Evolutionary conservation across 1,284 basidiomycete species (phyloP).

Genomic region (Apiotrichum porosum): DNA sequence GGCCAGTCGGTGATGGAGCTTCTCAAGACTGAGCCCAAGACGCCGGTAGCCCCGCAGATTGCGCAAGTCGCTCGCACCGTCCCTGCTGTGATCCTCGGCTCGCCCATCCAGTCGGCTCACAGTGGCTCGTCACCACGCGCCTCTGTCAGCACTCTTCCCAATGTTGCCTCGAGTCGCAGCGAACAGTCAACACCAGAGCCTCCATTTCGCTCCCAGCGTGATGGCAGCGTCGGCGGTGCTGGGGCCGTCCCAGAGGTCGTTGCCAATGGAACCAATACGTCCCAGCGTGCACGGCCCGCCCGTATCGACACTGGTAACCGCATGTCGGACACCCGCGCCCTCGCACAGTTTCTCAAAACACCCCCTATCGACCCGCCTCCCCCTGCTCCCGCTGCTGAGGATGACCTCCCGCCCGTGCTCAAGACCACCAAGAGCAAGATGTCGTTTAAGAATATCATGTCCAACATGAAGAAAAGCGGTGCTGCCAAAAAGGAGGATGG

Average conservation of each 20-base stretch:
- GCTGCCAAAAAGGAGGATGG: neutral
- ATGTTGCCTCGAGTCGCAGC: no score
- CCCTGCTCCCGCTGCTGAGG: neutral
- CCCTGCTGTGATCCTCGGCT: constrained; percentile 38
- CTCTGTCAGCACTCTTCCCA: no score
- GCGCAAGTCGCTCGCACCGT: constrained; percentile 20
- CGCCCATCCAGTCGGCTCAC: constrained; percentile 8
- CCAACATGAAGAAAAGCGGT: constrained; percentile 4
- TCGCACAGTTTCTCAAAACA: neutral
- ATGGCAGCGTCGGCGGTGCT: no score
- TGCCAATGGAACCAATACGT: no score
- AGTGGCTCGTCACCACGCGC: no score
- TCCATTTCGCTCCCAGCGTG: no score
- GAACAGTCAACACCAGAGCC: no score
- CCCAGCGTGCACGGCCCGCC: neutral
- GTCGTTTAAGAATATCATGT: constrained; percentile 9
- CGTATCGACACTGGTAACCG: constrained; percentile 3
- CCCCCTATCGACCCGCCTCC: neutral
- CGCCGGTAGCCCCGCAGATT: no score
- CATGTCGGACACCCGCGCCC: neutral
- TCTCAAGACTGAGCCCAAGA: constrained; percentile 1
- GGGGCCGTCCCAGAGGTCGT: no score
- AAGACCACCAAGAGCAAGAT: neutral
- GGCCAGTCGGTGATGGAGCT: constrained; percentile 7
- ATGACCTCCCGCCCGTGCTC: no score